Evolutionary conservation across 2,329 filamentous ascomycete species (phyloP).

Genomic region (Calonectria pauciramosa): DNA sequence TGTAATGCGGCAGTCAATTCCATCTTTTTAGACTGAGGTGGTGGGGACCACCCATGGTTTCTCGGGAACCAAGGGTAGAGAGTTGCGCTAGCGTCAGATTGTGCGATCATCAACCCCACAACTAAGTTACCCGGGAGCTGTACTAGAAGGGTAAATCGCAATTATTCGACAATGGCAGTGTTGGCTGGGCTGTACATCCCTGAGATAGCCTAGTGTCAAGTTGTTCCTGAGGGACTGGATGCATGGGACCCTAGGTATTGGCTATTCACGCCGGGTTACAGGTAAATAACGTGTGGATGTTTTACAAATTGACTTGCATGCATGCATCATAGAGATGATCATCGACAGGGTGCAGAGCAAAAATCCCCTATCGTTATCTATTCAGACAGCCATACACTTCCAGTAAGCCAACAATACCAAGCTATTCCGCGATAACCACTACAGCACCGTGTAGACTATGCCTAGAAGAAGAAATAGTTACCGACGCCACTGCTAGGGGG

Average conservation of each 20-base stretch:
- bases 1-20: constrained; percentile 41
- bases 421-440: not conserved
- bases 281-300: not conserved
- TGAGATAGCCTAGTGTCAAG: not conserved
- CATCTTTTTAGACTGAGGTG: constrained; percentile 20
- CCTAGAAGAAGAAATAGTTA: not conserved
- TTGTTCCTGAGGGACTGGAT: not conserved
- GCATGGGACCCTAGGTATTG: not conserved
- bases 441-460: not conserved
- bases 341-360: not conserved
- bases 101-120: constrained; percentile 15
- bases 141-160: not conserved
- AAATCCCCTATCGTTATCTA: not conserved
- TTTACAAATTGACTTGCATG: not conserved
- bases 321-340: not conserved
- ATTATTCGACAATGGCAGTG: constrained; percentile 2
- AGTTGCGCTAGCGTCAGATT: constrained; percentile 34
- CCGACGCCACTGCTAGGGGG: not conserved
- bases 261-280: not conserved
- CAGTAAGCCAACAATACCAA: not conserved
- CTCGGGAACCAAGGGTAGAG: constrained; percentile 3
- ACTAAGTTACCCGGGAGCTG: not conserved
- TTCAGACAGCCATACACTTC: not conserved
- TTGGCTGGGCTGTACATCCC: not conserved
- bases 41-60: constrained; percentile 19